Conservation (phyloP, 371 early-diverging fungal species). For the Mucor mucedo region DNA sequence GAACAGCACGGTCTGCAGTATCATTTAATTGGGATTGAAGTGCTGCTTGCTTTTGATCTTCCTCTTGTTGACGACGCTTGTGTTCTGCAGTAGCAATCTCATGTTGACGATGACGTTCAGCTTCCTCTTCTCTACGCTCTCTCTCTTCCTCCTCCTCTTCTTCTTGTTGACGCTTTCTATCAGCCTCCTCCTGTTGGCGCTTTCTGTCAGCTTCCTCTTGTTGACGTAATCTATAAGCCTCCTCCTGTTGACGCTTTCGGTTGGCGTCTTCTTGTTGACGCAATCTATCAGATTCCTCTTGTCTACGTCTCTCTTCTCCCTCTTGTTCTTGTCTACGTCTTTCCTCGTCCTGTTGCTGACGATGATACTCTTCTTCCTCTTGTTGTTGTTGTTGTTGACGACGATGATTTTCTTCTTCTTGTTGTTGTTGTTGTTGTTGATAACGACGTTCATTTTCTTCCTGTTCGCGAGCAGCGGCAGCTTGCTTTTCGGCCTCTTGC, state of each 20-base stretch:
- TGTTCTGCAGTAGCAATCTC: slow-evolving; percentile 32
- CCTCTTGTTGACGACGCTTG: slow-evolving; percentile 27
- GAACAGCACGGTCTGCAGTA: slow-evolving; percentile 44
- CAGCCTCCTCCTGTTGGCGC: slow-evolving; percentile 14
- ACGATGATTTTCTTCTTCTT: slow-evolving; percentile 23
- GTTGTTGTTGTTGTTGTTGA: slow-evolving; percentile 25
- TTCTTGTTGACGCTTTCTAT: slow-evolving; percentile 29
- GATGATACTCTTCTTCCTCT: slow-evolving; percentile 7
- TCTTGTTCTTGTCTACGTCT: no score
- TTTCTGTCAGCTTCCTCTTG: slow-evolving; percentile 19
- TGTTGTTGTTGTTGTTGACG: slow-evolving; percentile 17
- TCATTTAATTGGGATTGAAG: slow-evolving; percentile 30
- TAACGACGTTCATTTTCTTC: slow-evolving; percentile 16
- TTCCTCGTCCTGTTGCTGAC: no score
- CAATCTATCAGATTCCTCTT: no score
- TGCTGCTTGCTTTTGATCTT: slow-evolving; percentile 25
- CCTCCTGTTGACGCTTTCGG: slow-evolving; percentile 25
- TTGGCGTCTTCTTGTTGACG: slow-evolving; percentile 9
- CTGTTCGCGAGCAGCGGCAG: slow-evolving; percentile 4
- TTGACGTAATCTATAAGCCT: slow-evolving; percentile 16
- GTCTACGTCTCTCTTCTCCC: no score
- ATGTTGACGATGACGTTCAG: slow-evolving; percentile 29
- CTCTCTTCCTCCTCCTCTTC: slow-evolving; percentile 16
- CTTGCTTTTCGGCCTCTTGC: slow-evolving; percentile 32
- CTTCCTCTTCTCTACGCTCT: slow-evolving; percentile 19